Evolutionary conservation across 768 basidiomycete genomes (phyloP).

Genomic region (Lyophyllum semitale): DNA sequence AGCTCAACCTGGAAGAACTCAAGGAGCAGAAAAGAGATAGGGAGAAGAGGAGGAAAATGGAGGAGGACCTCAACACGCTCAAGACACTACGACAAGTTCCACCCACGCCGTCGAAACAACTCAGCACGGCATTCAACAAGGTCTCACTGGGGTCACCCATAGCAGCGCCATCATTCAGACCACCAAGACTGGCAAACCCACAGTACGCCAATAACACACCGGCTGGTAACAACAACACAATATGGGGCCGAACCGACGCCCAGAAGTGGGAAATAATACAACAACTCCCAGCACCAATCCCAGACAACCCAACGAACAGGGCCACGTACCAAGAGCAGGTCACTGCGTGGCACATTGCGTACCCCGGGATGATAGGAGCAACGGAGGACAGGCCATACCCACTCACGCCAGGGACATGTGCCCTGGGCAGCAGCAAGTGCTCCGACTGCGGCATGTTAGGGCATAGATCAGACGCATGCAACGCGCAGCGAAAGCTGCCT

Average conservation of each 20-base stretch:
- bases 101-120: slow-evolving; percentile 2
- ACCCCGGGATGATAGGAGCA: background rate
- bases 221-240: too few species aligned
- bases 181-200: background rate
- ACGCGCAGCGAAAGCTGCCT: slow-evolving; percentile 9
- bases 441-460: slow-evolving; percentile 22
- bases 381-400: slow-evolving; percentile 19
- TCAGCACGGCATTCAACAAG: background rate
- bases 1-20: slow-evolving; percentile 4
- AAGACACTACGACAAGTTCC: slow-evolving; percentile 1
- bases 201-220: background rate
- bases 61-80: background rate
- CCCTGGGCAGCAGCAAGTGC: slow-evolving; percentile 6
- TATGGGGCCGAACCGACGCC: background rate
- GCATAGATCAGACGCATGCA: slow-evolving; percentile 9
- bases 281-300: background rate
- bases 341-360: background rate
- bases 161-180: background rate
- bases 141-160: background rate
- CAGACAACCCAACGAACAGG: background rate
- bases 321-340: background rate
- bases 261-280: slow-evolving; percentile 4
- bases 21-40: slow-evolving; percentile 9
- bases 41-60: background rate
- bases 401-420: slow-evolving; percentile 21